Base-by-base conservation (phyloP, 345 rosid genomes). In the Carallia pectinifolia region DNA sequence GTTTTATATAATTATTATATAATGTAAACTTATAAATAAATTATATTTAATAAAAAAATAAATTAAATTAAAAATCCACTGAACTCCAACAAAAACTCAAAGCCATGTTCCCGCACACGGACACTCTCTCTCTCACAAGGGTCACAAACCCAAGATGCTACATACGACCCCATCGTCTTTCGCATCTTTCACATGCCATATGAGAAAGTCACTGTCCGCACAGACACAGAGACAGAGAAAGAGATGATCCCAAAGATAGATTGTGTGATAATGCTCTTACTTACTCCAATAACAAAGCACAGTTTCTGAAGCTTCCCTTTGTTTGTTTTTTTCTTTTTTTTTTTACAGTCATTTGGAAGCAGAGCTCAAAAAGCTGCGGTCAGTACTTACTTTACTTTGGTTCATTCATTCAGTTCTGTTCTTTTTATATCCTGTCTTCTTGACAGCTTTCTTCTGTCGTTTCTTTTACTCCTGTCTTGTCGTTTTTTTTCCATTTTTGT, bases 61-160 rank as follows among this genome's bases (percentile, higher is more conserved):
- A 23, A 23, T 23, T 23, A 23, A 23, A 23, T 23, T 23, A 23
- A 23, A 23, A 23, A 23, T 23, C 23, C 23, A 23, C 23, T 23
- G 23, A 23, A 23, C 23, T 23, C 23, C 23, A 23, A 23, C 23
- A 19, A 0, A 34, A 19, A 29, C 19, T 60, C 48, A 81, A 77
- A 65, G 65, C 69, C 73, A n/a, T 54, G 64, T 74, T 74, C 81
- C 76, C 74, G 78, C 79, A 61, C 54, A 48, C 74, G 76, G 77
- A 61, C 54, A 50, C 73, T 30, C 34, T 27, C 4, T n/a, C 29
- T 16, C 37, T 4, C 34, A 33, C 34, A 33, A 33, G 4, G 4
- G 34, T 33, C 34, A 33, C 34, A 33, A 48, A 37, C 34, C 6
- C 13, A 0, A 47, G 17, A 5, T 6, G 3, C n/a, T 3, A 13